Base-by-base conservation (phyloP, 148 eudicot genomes). In the Drosera capensis region DNA sequence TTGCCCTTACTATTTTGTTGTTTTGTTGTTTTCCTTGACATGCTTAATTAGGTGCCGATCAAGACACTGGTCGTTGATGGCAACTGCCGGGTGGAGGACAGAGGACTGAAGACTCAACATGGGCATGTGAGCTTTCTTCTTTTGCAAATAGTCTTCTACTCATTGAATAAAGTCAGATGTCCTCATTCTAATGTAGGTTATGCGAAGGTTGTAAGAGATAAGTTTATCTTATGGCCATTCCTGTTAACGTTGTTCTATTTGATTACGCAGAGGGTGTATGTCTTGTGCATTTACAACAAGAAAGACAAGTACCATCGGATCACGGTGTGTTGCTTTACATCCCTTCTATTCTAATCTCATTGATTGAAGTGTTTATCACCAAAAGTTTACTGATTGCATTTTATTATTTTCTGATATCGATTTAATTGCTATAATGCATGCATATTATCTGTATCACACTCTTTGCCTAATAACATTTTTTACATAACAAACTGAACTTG, bases 41-140 rank as follows among this genome's bases (percentile, higher is more conserved):
- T 34, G 55, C 56, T 49, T 47, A 36, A 49, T 21, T 53, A 83
- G 88, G 94, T 77, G 38, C 96, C 96, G 8, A 80, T 83, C 55
- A 82, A 82, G 76, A 79, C 90, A 36, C 75, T 87, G 57, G 78
- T 82, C 43, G 82, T 87, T 42, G 96, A 87, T 69, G 96, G 96
- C 51, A 87, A 82, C 64, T 87, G 94, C 54, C 73, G 96, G 58
- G 99, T 92, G 70, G 99, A 92, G 79, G 99, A 92, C 43, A 73
- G 94, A 59, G 99, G 99, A 47, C 62, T 92, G 79, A 92, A 92
- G 78, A 81, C 95, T 19, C 99, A 92, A 55, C 85, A 92, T 71
- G 99, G 99, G 66, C 95, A 92, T 78, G 95, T 92, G 72, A 78
- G 94, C 54, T 55, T 23, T 55, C 19, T 49, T 29, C 52, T 61